These are phyloP conservation scores for Rhizopogon vulgaris DNA, from an alignment of 768 basidiomycete species.

Conservation along the genomic window DNA sequence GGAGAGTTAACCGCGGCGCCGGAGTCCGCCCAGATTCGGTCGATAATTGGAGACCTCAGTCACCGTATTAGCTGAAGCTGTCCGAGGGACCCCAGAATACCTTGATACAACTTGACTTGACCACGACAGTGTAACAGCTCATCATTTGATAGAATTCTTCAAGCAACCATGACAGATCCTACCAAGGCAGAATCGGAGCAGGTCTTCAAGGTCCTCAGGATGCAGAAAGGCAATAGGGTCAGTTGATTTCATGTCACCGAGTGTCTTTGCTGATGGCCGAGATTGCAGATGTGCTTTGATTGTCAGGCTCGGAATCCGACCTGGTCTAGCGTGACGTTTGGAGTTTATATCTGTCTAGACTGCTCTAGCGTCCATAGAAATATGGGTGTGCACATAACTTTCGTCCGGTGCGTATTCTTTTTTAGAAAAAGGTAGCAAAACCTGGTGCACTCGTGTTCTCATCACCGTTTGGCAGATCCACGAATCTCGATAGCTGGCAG, in stretches of 20 bases:
- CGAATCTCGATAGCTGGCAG: slow-evolving; percentile 95
- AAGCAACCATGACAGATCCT: slow-evolving; percentile 55
- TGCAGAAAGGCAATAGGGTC: slow-evolving; percentile 88
- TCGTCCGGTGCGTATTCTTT: slow-evolving; percentile 68
- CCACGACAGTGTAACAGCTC: not conserved
- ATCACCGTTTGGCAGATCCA: slow-evolving; percentile 56
- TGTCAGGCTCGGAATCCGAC: slow-evolving; percentile 95
- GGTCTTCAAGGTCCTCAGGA: slow-evolving; percentile 74
- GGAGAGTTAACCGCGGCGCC: no score
- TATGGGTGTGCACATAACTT: slow-evolving; percentile 97
- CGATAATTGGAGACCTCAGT: not conserved
- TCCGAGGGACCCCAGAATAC: not conserved
- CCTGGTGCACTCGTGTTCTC: slow-evolving; percentile 5
- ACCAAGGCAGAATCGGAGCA: slow-evolving; percentile 85
- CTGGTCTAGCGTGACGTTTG: slow-evolving; percentile 95
- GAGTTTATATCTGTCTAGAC: slow-evolving; percentile 95
- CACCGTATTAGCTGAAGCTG: not conserved
- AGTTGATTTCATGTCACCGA: not conserved
- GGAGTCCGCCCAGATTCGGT: no score
- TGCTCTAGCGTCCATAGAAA: slow-evolving; percentile 95
- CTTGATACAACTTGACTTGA: not conserved
- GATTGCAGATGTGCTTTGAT: slow-evolving; percentile 78
- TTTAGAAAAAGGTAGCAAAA: not conserved
- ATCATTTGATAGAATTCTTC: not conserved
- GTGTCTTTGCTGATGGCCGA: not conserved